phyloP scores from a whole-genome alignment of 2,329 filamentous ascomycete species.

The Balansia obtecta region DNA sequence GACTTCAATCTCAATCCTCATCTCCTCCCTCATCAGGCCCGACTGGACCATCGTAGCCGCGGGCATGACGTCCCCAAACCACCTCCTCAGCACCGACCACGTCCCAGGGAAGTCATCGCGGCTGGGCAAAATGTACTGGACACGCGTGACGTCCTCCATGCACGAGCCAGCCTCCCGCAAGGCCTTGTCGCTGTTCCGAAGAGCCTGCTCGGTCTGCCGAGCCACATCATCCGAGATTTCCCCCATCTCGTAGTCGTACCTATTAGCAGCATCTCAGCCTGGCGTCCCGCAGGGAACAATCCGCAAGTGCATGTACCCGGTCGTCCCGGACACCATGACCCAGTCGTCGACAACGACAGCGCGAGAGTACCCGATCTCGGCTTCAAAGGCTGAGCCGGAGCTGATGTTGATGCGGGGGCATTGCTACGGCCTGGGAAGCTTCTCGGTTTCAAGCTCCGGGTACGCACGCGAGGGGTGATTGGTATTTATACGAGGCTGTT shows the following conservation, averaged over 20 bases:
- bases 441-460: too few relatives aligned
- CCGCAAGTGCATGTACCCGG: slow-evolving; percentile 25
- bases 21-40: slow-evolving; percentile 36
- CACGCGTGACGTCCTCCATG: slow-evolving; percentile 36
- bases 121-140: slow-evolving; percentile 38
- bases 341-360: slow-evolving; percentile 38
- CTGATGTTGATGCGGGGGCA: slow-evolving; percentile 30
- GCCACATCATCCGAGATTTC: slow-evolving; percentile 30
- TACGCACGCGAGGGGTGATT: too few relatives aligned
- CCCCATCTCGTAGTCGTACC: slow-evolving; percentile 38
- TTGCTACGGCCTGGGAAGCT: slow-evolving; percentile 4
- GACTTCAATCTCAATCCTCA: slow-evolving; percentile 32
- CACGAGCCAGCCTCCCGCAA: slow-evolving; percentile 29
- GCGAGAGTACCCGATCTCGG: slow-evolving; percentile 40
- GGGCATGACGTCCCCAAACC: slow-evolving; percentile 35
- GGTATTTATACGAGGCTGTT: too few relatives aligned
- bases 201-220: slow-evolving; percentile 36
- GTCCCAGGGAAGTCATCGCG: slow-evolving; percentile 32
- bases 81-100: slow-evolving; percentile 37
- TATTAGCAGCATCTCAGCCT: too few relatives aligned
- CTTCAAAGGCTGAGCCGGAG: slow-evolving; percentile 39
- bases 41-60: slow-evolving; percentile 43
- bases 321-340: slow-evolving; percentile 42
- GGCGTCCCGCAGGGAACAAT: not conserved
- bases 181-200: slow-evolving; percentile 33